Conservation (phyloP, 768 basidiomycete genomes). For the Auricularia sp. region DNA sequence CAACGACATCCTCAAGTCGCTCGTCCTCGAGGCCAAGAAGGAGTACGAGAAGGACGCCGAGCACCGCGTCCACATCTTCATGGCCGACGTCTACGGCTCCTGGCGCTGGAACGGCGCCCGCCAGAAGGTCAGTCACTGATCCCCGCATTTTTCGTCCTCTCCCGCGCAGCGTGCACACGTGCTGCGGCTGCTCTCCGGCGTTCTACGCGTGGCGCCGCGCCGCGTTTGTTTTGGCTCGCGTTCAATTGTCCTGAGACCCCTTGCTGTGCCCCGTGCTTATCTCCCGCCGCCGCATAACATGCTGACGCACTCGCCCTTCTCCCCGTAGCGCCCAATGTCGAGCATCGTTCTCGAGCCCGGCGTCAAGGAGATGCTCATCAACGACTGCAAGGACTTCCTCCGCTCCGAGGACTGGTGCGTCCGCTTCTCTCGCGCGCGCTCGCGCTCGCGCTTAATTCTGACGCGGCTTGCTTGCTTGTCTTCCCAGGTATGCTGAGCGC, state of each 20-base stretch:
- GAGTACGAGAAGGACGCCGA: constrained; percentile 88
- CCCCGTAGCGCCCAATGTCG: constrained; percentile 57
- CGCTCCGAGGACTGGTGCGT: constrained; percentile 76
- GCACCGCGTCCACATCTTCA: constrained; percentile 80
- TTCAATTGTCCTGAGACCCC: background rate
- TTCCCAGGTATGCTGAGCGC: constrained; percentile 75
- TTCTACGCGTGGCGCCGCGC: background rate
- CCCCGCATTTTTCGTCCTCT: background rate
- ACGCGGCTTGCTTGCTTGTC: constrained; percentile 2
- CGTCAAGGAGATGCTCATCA: constrained; percentile 82
- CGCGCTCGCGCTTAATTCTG: background rate
- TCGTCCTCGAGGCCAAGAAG: constrained; percentile 78
- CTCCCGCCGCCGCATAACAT: background rate
- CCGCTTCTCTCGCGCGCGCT: constrained; percentile 7
- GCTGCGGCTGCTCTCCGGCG: background rate
- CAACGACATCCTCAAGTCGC: constrained; percentile 78
- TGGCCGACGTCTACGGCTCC: constrained; percentile 72
- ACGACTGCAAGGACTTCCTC: constrained; percentile 79
- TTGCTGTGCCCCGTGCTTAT: background rate
- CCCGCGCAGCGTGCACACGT: background rate
- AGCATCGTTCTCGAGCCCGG: constrained; percentile 87
- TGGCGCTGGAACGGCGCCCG: constrained; percentile 87
- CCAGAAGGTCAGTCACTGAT: constrained; percentile 37
- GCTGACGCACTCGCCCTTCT: background rate
- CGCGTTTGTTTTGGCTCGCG: background rate